A percentile compares a stretch with the other conserved stretches of the same genome.
Conservation (phyloP, 2,329 filamentous ascomycete genomes). For the Myrmaecium sp. region DNA sequence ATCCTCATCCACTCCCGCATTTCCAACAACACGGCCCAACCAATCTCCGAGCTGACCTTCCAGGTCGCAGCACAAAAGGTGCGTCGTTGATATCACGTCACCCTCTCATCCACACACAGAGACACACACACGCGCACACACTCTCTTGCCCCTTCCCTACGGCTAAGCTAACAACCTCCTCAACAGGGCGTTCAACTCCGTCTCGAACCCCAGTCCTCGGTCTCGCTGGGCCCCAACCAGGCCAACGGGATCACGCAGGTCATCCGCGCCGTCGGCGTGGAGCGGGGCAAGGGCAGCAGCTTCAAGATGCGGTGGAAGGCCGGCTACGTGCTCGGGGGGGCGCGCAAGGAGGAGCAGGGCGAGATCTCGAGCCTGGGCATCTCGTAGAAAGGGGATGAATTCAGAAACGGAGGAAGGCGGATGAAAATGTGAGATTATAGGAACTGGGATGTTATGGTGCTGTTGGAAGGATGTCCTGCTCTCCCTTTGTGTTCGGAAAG, state of each 20-base stretch:
- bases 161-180: too few species aligned
- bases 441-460: too few species aligned
- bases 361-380: conserved; percentile 68
- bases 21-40: conserved; percentile 58
- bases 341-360: conserved; percentile 59
- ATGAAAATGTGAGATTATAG: too few species aligned
- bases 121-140: background rate
- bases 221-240: conserved; percentile 52
- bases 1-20: conserved; percentile 65
- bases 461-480: too few species aligned
- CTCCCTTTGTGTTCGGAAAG: too few species aligned
- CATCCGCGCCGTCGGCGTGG: conserved; percentile 61
- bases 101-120: background rate
- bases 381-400: conserved; percentile 28
- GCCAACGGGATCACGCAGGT: conserved; percentile 67
- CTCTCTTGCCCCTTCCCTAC: too few species aligned
- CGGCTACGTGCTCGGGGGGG: conserved; percentile 53
- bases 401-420: background rate
- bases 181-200: conserved; percentile 68
- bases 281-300: conserved; percentile 53
- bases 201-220: conserved; percentile 71
- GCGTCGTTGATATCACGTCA: conserved; percentile 2
- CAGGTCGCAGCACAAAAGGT: conserved; percentile 91
- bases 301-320: conserved; percentile 85
- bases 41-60: conserved; percentile 68